Evolutionary conservation across 192 early-diverging fungal species (phyloP).

Genomic region (Backusella sp.): DNA sequence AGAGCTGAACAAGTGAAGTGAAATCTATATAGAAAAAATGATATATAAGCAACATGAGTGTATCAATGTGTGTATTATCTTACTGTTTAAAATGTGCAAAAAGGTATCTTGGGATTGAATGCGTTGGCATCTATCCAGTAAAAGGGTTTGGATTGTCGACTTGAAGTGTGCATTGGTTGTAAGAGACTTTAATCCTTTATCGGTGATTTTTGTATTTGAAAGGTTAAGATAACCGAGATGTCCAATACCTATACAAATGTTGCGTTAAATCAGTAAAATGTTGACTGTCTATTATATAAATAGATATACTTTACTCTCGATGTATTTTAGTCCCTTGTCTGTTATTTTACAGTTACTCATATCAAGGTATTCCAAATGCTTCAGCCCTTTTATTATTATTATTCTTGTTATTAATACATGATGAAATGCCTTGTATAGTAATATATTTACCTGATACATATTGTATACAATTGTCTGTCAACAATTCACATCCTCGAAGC

Average conservation of each 20-base stretch:
- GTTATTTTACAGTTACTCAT: conserved; percentile 47
- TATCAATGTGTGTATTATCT: neutral
- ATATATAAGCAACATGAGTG: no score
- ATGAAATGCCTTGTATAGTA: neutral
- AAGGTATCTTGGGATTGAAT: conserved; percentile 28
- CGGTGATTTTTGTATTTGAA: conserved; percentile 55
- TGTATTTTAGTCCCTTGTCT: conserved; percentile 39
- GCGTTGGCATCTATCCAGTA: conserved; percentile 38
- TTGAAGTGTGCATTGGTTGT: conserved; percentile 27
- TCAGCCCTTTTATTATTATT: conserved; percentile 24
- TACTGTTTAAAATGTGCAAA: conserved; percentile 33
- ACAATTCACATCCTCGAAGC: conserved; percentile 39
- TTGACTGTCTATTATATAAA: neutral
- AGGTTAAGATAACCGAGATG: conserved; percentile 33
- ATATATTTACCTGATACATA: conserved; percentile 32
- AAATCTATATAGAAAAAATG: conserved; percentile 16
- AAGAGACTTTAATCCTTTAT: conserved; percentile 38
- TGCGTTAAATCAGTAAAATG: neutral
- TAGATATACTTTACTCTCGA: conserved; percentile 24
- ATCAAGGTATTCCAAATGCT: conserved; percentile 44
- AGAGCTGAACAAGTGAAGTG: conserved; percentile 9
- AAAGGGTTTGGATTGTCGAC: conserved; percentile 29
- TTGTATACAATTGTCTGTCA: conserved; percentile 44
- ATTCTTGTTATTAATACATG: neutral
- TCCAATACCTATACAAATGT: conserved; percentile 22